Evolutionary conservation across 192 early-diverging fungal genomes (phyloP), one percentile per base, ranked within the genome.

Genomic region (Dissophora globulifera): DNA sequence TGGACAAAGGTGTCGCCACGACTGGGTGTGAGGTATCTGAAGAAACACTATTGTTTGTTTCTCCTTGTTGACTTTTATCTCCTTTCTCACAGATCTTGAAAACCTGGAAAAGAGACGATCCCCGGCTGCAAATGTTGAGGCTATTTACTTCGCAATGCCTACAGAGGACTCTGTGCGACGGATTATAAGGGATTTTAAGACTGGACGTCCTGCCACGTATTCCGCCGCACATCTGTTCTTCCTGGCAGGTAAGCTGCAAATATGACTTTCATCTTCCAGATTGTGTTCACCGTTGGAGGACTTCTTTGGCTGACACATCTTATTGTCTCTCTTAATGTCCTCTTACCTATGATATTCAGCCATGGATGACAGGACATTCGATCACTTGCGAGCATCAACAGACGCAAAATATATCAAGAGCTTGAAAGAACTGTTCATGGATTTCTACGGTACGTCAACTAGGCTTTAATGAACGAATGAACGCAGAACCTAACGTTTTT

Each of bases 341-440:
- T 16, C 6, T 5, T 56, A 8, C 19, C 23, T 9, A 20, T 41
- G 13, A 4, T 11, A 41, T 38, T 19, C 46, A 71, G 63, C 50
- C n/a, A 49, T 92, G 35, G 84, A 88, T 4, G 88, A 93, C 58
- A 58, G 56, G 11, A 78, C 91, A 10, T 90, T 91, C 69, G 67
- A 87, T 38, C 82, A 83, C 32, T 74, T 93, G 54, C 85, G 83
- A 41, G 67, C 69, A 17, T 83, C 88, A 1, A 78, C 82, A n/a
- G 87, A 89, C 16, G 60, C 80, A 22, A 81, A 86, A 17, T 85
- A 82, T 31, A 88, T 94, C 46, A 89, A 87, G 55, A 86, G 80
- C 30, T 71, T 91, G 31, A 92, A 90, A 70, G 94, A 95, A 67
- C 79, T 95, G 72, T 91, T 87, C 62, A 85, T 94, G 51, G 94